phyloP scores from a whole-genome alignment of 768 basidiomycete species.

The Pleurotus ostreatus region DNA sequence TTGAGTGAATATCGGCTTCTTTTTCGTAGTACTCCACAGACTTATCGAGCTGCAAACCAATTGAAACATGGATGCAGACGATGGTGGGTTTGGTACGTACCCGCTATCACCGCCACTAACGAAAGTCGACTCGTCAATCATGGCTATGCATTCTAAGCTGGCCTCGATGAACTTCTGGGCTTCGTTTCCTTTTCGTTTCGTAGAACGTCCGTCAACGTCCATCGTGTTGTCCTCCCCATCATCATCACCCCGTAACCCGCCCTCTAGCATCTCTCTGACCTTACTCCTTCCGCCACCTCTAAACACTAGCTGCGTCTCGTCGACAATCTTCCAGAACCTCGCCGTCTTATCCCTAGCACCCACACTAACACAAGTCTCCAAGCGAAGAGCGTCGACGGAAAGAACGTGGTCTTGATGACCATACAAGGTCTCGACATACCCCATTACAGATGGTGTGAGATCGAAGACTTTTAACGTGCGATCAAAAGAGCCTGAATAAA shows the following conservation, averaged over 20 bases:
- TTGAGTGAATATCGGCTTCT: constrained; percentile 90
- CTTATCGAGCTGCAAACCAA: constrained; percentile 68
- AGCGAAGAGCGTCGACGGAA: constrained; percentile 73
- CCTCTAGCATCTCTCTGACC: constrained; percentile 77
- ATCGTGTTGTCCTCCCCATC: constrained; percentile 42
- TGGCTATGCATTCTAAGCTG: constrained; percentile 85
- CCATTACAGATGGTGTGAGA: constrained; percentile 64
- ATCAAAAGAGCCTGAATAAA: constrained; percentile 79
- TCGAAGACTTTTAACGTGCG: constrained; percentile 90
- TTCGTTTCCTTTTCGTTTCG: constrained; percentile 29
- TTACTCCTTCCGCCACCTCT: constrained; percentile 89
- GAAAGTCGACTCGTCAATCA: constrained; percentile 94
- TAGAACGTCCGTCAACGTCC: constrained; percentile 14
- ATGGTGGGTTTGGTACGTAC: constrained; percentile 42
- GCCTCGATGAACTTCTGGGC: constrained; percentile 74
- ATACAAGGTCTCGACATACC: constrained; percentile 94
- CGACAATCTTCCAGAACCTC: constrained; percentile 94
- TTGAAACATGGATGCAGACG: not conserved
- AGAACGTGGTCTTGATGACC: constrained; percentile 92
- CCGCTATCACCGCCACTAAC: constrained; percentile 95
- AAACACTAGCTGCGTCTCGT: constrained; percentile 94
- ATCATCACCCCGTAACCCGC: constrained; percentile 60
- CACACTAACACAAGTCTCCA: constrained; percentile 81
- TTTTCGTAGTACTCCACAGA: constrained; percentile 89
- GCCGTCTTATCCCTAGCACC: constrained; percentile 90